Evolutionary conservation across 352 stramenopile genomes (phyloP).

Genomic region (Blastocystis hominis): DNA sequence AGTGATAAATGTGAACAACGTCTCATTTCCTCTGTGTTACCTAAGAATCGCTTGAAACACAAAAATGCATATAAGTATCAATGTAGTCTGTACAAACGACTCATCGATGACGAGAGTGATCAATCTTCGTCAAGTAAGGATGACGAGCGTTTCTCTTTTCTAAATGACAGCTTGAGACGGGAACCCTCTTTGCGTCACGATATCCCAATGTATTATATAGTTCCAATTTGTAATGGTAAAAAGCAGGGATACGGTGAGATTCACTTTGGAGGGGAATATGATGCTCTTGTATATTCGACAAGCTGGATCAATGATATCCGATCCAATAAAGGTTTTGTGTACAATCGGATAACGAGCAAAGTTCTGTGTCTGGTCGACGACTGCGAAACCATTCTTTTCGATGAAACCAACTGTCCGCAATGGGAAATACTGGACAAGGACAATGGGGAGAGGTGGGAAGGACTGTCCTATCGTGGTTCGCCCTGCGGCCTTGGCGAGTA

Average conservation of each 20-base stretch:
- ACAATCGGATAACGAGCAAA: neutral
- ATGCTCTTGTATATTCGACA: neutral
- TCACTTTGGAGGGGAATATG: neutral
- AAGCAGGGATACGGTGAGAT: conserved; percentile 8
- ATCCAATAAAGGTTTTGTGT: neutral
- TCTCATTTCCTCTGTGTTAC: neutral
- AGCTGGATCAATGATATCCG: neutral
- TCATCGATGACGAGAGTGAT: neutral
- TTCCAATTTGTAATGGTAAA: neutral
- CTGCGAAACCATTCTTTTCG: neutral
- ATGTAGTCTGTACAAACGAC: neutral
- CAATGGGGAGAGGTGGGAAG: conserved; percentile 12
- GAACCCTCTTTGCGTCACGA: neutral
- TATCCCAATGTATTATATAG: neutral
- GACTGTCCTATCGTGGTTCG: neutral
- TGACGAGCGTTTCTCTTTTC: no score
- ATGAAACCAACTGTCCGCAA: neutral
- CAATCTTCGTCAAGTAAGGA: neutral
- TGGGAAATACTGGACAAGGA: neutral
- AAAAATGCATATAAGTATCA: no score
- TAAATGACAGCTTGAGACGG: no score
- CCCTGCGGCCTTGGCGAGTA: conserved; percentile 14
- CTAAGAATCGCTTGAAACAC: no score
- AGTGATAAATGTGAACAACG: conserved; percentile 13
- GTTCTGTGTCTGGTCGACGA: neutral